Percentiles rank a stretch among this genome's conserved stretches.
These are phyloP conservation scores for Citrullus amarus DNA, from an alignment of 306 rosid genomes.

Conservation along the genomic window DNA sequence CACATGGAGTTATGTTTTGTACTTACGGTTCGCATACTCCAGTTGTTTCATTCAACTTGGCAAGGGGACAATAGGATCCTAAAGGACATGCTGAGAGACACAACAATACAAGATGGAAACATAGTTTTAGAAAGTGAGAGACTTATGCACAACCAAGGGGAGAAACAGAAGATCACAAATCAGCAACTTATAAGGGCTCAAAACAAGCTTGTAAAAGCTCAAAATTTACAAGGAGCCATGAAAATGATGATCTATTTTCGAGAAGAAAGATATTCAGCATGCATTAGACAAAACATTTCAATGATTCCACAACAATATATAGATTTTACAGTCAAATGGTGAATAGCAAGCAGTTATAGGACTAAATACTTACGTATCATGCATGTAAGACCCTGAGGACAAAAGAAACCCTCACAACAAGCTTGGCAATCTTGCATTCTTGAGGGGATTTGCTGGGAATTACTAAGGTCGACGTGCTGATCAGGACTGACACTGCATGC, in stretches of 20 bases:
- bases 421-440: slow-evolving; percentile 65
- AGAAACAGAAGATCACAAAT: not conserved
- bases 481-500: slow-evolving; percentile 51
- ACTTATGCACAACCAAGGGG: not conserved
- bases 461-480: slow-evolving; percentile 43
- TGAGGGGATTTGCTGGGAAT: slow-evolving; percentile 55
- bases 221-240: not conserved
- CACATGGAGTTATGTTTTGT: slow-evolving; percentile 9
- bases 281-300: not conserved
- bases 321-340: not conserved
- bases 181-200: not conserved
- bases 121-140: slow-evolving; percentile 22
- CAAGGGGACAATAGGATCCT: slow-evolving; percentile 86
- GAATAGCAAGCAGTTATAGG: not conserved
- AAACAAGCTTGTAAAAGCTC: not conserved
- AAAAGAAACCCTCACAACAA: slow-evolving; percentile 93
- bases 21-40: slow-evolving; percentile 98
- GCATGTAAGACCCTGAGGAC: slow-evolving; percentile 94
- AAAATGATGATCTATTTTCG: not conserved
- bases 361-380: slow-evolving; percentile 76
- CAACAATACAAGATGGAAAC: slow-evolving; percentile 17
- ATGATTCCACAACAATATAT: not conserved
- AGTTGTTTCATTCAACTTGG: slow-evolving; percentile 55
- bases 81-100: slow-evolving; percentile 75
- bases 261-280: not conserved